Evolutionary conservation across 768 basidiomycete species (phyloP).

Genomic region (Podaxis sp.): DNA sequence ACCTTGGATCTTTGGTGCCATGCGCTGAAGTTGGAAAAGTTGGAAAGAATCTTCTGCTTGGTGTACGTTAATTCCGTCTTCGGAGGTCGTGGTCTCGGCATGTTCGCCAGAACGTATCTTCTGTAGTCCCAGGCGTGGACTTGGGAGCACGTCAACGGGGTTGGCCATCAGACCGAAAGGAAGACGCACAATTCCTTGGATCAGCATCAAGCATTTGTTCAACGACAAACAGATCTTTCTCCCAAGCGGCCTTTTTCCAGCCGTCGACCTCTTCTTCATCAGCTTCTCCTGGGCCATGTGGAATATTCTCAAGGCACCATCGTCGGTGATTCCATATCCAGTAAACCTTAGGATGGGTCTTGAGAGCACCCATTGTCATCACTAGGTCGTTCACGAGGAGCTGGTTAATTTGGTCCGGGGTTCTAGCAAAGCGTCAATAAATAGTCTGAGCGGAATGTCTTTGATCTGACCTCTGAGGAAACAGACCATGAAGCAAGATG

Average conservation of each 20-base stretch:
- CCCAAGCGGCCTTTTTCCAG: conserved; percentile 87
- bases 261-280: conserved; percentile 44
- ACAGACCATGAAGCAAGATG: conserved; percentile 72
- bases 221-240: conserved; percentile 79
- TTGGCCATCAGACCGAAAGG: background rate
- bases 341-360: conserved; percentile 91
- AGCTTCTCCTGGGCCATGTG: conserved; percentile 60
- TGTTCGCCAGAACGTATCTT: conserved; percentile 75
- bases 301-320: conserved; percentile 92
- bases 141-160: conserved; percentile 29
- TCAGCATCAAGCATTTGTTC: conserved; percentile 93
- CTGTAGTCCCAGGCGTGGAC: conserved; percentile 97
- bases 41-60: conserved; percentile 85
- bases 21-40: conserved; percentile 97
- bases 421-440: conserved; percentile 20
- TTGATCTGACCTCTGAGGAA: conserved; percentile 56
- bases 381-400: conserved; percentile 71
- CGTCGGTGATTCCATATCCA: conserved; percentile 98
- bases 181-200: conserved; percentile 82
- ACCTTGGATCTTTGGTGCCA: conserved; percentile 98
- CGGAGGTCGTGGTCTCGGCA: conserved; percentile 57
- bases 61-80: conserved; percentile 84
- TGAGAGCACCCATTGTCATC: conserved; percentile 79
- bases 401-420: conserved; percentile 59
- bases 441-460: background rate